These are phyloP conservation scores for Glaciozyma antarctica DNA, from an alignment of 768 basidiomycete genomes.

Conservation along the genomic window DNA sequence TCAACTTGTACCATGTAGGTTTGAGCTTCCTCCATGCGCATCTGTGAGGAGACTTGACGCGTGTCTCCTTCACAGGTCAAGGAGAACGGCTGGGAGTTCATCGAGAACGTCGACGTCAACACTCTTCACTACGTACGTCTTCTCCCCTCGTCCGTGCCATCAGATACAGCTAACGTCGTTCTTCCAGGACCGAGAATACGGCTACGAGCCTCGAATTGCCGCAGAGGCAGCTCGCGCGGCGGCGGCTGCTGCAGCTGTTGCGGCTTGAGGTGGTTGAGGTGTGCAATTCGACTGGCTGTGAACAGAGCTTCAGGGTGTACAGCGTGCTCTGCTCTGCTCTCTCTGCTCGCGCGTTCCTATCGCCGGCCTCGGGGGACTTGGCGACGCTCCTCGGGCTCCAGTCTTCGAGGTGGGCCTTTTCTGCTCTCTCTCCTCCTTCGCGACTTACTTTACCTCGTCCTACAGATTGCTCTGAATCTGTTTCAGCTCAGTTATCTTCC, in stretches of 20 bases:
- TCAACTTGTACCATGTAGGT: slow-evolving; percentile 82
- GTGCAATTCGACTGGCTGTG: too few relatives aligned
- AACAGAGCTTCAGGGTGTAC: too few relatives aligned
- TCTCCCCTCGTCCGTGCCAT: background rate
- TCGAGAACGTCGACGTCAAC: slow-evolving; percentile 29
- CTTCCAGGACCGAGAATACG: slow-evolving; percentile 1
- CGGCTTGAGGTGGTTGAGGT: background rate
- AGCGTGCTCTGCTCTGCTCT: too few relatives aligned
- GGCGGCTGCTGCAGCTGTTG: background rate
- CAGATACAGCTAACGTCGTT: too few relatives aligned
- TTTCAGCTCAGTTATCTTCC: too few relatives aligned
- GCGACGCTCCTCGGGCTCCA: too few relatives aligned
- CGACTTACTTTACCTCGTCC: too few relatives aligned
- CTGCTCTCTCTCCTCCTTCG: too few relatives aligned
- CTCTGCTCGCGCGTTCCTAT: too few relatives aligned
- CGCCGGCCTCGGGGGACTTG: too few relatives aligned
- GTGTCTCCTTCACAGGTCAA: slow-evolving; percentile 39
- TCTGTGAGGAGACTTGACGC: background rate
- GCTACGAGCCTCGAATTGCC: slow-evolving; percentile 10
- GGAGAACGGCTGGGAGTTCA: slow-evolving; percentile 86
- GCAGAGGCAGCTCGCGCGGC: background rate
- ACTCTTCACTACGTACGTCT: slow-evolving; percentile 16
- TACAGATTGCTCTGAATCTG: too few relatives aligned
- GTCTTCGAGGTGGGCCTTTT: too few relatives aligned
- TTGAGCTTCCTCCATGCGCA: background rate